These are phyloP conservation scores for Penicillium aurantiogriseum DNA, from an alignment of 2,329 filamentous ascomycete species.

Conservation along the genomic window DNA sequence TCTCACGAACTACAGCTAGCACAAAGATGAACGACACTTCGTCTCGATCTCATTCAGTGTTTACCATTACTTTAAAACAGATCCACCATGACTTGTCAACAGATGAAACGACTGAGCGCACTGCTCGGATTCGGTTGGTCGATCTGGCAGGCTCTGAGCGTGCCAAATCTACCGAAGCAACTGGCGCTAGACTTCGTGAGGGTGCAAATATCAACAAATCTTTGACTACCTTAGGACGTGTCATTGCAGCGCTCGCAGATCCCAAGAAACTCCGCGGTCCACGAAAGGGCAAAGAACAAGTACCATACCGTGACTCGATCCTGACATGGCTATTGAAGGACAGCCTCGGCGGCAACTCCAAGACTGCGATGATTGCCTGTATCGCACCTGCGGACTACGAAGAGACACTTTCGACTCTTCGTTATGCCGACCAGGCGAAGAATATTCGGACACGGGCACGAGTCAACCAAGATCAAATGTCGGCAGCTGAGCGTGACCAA, in stretches of 20 bases:
- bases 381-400: constrained; percentile 96
- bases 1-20: constrained; percentile 81
- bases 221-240: constrained; percentile 87
- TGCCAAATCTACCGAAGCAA: constrained; percentile 93
- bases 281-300: constrained; percentile 67
- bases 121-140: constrained; percentile 88
- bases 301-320: constrained; percentile 90
- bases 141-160: constrained; percentile 93
- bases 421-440: constrained; percentile 97
- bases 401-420: constrained; percentile 90
- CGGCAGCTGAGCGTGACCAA: constrained; percentile 86
- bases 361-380: constrained; percentile 98
- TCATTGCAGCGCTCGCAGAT: constrained; percentile 86
- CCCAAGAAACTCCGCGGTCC: constrained; percentile 61
- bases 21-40: constrained; percentile 99
- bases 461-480: constrained; percentile 93
- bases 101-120: constrained; percentile 95
- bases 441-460: constrained; percentile 90
- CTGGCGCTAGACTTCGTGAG: constrained; percentile 83
- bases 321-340: constrained; percentile 89
- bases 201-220: constrained; percentile 99
- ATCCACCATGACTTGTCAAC: constrained; percentile 96
- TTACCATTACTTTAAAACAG: constrained; percentile 96
- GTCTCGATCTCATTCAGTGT: constrained; percentile 93
- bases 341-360: constrained; percentile 91